Evolutionary conservation across 2,329 filamentous ascomycete species (phyloP).

Genomic region (Aspergillus sp.): DNA sequence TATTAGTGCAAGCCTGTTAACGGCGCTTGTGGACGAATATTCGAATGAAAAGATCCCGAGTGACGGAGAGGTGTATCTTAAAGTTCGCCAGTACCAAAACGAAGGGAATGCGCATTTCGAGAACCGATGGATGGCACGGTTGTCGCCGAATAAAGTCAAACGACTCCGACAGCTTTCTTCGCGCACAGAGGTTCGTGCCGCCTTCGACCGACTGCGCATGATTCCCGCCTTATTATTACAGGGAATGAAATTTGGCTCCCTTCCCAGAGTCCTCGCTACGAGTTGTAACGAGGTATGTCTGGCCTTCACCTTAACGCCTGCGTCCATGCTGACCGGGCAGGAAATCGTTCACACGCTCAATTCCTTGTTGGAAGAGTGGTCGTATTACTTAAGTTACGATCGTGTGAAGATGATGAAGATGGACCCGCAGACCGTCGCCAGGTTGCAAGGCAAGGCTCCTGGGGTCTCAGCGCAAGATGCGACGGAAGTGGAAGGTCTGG

Average conservation of each 20-base stretch:
- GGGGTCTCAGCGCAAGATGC: conserved; percentile 12
- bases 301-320: neutral
- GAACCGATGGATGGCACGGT: conserved; percentile 7
- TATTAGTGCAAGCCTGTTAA: conserved; percentile 11
- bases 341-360: conserved; percentile 21
- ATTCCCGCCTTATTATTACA: conserved; percentile 13
- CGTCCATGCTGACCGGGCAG: conserved; percentile 6
- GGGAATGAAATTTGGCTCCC: conserved; percentile 16
- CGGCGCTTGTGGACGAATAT: conserved; percentile 15
- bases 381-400: conserved; percentile 10
- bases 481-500: conserved; percentile 12
- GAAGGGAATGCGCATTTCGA: neutral
- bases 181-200: conserved; percentile 6
- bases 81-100: neutral
- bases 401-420: conserved; percentile 18
- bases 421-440: conserved; percentile 19
- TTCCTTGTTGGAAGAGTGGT: conserved; percentile 21
- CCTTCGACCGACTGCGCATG: conserved; percentile 12
- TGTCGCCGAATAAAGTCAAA: conserved; percentile 13
- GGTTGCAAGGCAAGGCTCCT: conserved; percentile 20
- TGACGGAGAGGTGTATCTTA: neutral
- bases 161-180: conserved; percentile 10
- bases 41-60: neutral
- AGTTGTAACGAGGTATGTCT: conserved; percentile 13
- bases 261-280: conserved; percentile 17